These are phyloP conservation scores for Dimocarpus longan DNA, from an alignment of 345 rosid genomes.

Conservation along the genomic window DNA sequence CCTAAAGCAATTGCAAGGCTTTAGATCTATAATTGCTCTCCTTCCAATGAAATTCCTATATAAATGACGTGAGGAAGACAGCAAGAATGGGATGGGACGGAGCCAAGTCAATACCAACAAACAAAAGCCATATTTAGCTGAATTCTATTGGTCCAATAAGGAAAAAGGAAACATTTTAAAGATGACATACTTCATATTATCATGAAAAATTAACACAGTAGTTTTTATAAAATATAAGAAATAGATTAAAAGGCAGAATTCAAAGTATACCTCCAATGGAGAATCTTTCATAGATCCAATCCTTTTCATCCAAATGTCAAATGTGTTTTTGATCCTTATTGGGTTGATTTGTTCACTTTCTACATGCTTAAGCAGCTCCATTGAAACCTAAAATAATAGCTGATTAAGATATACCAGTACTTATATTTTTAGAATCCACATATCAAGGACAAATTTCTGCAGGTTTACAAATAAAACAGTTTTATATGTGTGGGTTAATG, in stretches of 20 bases:
- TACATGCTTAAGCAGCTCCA: constrained; percentile 58
- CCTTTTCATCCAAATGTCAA: constrained; percentile 73
- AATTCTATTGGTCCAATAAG: neutral
- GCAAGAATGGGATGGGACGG: too few relatives aligned
- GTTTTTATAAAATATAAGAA: neutral
- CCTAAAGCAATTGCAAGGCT: too few relatives aligned
- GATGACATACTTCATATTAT: neutral
- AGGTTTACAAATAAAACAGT: neutral
- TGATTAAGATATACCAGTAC: neutral
- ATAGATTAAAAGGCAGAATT: neutral
- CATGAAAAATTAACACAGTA: neutral
- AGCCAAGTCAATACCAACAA: neutral
- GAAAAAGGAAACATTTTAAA: neutral
- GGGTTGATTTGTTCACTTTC: constrained; percentile 29
- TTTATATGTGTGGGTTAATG: neutral
- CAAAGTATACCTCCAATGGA: constrained; percentile 45
- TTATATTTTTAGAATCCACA: neutral
- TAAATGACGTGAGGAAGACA: too few relatives aligned
- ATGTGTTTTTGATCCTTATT: constrained; percentile 44
- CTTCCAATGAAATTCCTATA: too few relatives aligned
- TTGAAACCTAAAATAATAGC: constrained; percentile 47
- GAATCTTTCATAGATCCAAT: constrained; percentile 38
- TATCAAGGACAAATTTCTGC: neutral
- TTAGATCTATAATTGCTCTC: too few relatives aligned
- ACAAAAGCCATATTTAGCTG: neutral